Conservation (phyloP, 164 flowering plant species). For the Stephania yunnanensis region DNA sequence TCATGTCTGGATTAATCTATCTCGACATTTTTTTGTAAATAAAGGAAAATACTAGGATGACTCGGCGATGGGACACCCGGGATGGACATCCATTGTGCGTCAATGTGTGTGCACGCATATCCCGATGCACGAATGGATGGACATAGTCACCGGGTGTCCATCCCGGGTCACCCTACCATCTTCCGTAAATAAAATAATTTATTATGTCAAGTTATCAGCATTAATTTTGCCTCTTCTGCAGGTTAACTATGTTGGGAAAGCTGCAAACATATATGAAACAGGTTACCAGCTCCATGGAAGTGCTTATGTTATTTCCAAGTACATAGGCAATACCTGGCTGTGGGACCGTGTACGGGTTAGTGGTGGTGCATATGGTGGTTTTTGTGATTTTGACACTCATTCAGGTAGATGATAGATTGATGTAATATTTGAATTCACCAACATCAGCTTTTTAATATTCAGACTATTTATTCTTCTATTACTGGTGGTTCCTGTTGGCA, state of each 20-base stretch:
- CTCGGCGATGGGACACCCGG: too few species aligned
- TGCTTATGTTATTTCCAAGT: conserved; percentile 92
- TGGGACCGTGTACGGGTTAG: conserved; percentile 99
- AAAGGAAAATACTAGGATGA: too few species aligned
- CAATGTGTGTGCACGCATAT: too few species aligned
- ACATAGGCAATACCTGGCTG: conserved; percentile 92
- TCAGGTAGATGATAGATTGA: conserved; percentile 48
- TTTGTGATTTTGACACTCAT: conserved; percentile 91
- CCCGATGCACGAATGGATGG: too few species aligned
- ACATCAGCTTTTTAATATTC: neutral
- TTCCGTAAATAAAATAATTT: neutral
- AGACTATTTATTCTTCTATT: conserved; percentile 6
- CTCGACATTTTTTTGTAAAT: neutral
- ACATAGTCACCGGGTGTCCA: too few species aligned
- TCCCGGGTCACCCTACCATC: too few species aligned
- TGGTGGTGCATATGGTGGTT: conserved; percentile 99
- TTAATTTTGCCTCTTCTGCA: conserved; percentile 17
- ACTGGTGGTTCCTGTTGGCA: conserved; percentile 21
- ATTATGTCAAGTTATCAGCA: neutral
- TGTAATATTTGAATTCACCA: neutral
- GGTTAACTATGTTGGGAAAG: conserved; percentile 99
- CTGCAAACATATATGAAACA: conserved; percentile 72
- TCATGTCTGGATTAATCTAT: neutral
- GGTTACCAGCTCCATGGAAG: conserved; percentile 93
- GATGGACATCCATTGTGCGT: too few species aligned